These are phyloP conservation scores for Melanopsichium pennsylvanicum DNA, from an alignment of 1,284 basidiomycete genomes.

Conservation along the genomic window DNA sequence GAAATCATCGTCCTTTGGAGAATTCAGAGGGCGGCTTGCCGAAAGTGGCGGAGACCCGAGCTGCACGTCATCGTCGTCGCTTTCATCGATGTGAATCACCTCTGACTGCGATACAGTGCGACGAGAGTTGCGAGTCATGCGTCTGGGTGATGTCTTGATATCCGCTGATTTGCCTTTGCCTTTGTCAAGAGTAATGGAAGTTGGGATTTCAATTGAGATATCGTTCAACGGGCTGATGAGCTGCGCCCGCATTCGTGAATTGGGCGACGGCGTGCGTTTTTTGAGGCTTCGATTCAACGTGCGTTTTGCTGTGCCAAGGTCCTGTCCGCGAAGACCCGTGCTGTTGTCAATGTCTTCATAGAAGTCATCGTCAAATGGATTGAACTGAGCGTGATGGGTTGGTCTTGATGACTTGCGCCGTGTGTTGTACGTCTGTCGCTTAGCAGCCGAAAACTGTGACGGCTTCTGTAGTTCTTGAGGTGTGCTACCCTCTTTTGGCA, in stretches of 20 bases:
- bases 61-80: slow-evolving; percentile 5
- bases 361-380: neutral
- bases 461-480: too few species aligned
- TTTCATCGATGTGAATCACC: slow-evolving; percentile 5
- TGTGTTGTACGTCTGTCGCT: too few species aligned
- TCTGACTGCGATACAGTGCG: slow-evolving; percentile 1
- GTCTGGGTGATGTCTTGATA: neutral
- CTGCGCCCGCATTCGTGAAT: neutral
- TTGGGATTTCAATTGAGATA: neutral
- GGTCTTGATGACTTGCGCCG: too few species aligned
- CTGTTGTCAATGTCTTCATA: too few species aligned
- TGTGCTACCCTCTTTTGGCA: slow-evolving; percentile 8
- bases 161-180: slow-evolving; percentile 28
- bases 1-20: neutral
- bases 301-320: neutral
- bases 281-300: neutral
- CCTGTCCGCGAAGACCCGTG: too few species aligned
- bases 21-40: neutral
- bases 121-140: slow-evolving; percentile 1
- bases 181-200: neutral
- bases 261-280: neutral
- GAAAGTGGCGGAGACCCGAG: neutral
- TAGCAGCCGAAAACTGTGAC: too few species aligned
- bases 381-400: too few species aligned
- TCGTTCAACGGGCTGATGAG: neutral